A percentile compares a stretch with the other conserved stretches of the same genome.
These are phyloP conservation scores for Fabrea salina DNA, from an alignment of 169 alveolate species.

Conservation along the genomic window DNA sequence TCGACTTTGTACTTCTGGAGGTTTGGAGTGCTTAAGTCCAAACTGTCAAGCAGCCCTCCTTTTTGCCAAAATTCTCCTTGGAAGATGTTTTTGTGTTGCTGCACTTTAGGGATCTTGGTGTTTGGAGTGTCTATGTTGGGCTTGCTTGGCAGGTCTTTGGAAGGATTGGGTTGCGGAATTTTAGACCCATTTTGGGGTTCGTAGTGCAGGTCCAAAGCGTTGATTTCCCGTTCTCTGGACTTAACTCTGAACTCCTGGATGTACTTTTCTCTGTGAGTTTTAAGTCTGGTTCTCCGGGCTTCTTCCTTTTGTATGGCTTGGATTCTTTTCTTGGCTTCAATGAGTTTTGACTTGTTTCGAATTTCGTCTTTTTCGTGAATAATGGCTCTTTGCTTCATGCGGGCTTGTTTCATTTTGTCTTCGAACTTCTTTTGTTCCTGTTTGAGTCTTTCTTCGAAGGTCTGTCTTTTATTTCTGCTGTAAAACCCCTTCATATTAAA, in stretches of 20 bases:
- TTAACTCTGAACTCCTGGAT: neutral
- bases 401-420: neutral
- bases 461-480: conserved; percentile 8
- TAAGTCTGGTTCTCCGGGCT: neutral
- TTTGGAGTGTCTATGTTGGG: neutral
- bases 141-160: neutral
- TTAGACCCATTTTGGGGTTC: neutral
- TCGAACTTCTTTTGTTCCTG: conserved; percentile 24
- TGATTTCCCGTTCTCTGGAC: neutral
- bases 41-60: conserved; percentile 33
- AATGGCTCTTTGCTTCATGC: neutral
- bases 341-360: conserved; percentile 8
- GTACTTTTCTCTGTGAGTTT: conserved; percentile 21
- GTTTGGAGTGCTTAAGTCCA: conserved; percentile 15
- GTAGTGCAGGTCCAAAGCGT: conserved; percentile 10
- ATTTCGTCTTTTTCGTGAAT: neutral
- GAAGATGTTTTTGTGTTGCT: neutral
- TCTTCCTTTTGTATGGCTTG: conserved; percentile 29
- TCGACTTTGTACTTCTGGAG: neutral
- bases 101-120: neutral
- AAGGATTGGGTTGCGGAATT: neutral
- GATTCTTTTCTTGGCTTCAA: conserved; percentile 18
- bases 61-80: conserved; percentile 22
- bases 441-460: conserved; percentile 12
- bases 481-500: conserved; percentile 22